A percentile compares a stretch with the other conserved stretches of the same genome.
Conservation (phyloP, 768 basidiomycete species). For the Paxillus involutus region DNA sequence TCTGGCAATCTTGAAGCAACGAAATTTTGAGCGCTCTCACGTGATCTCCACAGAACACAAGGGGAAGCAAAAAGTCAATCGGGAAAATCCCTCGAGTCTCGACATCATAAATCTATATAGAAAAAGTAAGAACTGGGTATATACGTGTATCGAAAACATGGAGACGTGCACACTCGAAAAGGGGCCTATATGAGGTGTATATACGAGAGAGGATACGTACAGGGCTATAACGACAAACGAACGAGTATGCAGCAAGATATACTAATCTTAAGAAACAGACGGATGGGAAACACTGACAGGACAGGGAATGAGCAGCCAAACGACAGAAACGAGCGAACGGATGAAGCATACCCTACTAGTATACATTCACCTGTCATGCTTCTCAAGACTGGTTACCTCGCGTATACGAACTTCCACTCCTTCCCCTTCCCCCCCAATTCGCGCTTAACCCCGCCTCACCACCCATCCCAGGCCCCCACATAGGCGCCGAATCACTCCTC, state of each 20-base stretch:
- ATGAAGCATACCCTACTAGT: not conserved
- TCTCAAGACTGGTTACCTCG: not conserved
- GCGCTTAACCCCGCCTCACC: slow-evolving; percentile 25
- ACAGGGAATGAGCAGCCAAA: not conserved
- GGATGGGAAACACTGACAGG: not conserved
- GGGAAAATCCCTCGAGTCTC: not conserved
- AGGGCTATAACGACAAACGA: not conserved
- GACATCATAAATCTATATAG: not conserved
- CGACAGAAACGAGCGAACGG: not conserved
- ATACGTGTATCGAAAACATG: not conserved
- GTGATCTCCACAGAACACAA: too few species aligned
- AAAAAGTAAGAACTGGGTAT: not conserved
- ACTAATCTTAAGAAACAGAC: not conserved
- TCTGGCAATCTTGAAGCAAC: too few species aligned
- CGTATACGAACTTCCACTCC: slow-evolving; percentile 26
- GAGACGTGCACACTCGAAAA: not conserved
- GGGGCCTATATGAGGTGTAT: not conserved
- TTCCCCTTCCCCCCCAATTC: slow-evolving; percentile 28
- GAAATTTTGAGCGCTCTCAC: too few species aligned
- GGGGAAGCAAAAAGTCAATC: too few species aligned
- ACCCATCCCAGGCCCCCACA: slow-evolving; percentile 19
- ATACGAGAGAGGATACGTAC: not conserved
- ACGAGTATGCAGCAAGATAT: not conserved
- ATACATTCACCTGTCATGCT: not conserved
- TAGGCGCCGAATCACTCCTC: slow-evolving; percentile 25